Percentiles rank a stretch among this genome's conserved stretches.
phyloP scores from a whole-genome alignment of 2,329 filamentous ascomycete species.

The Aulographum hederae region DNA sequence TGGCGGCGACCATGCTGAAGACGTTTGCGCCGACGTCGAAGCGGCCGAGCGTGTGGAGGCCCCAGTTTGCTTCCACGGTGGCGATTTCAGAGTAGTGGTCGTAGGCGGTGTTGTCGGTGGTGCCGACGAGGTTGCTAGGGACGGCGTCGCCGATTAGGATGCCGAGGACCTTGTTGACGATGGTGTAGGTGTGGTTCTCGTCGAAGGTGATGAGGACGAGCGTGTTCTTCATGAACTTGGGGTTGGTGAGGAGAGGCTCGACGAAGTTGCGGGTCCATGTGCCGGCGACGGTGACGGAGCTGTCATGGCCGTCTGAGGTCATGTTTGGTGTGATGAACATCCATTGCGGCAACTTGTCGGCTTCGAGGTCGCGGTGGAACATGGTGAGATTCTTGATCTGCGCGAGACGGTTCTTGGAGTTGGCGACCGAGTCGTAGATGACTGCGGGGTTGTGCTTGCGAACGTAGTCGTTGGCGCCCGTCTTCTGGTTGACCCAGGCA shows the following conservation, averaged over 20 bases:
- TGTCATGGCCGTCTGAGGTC: slow-evolving; percentile 28
- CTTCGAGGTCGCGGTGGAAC: slow-evolving; percentile 49
- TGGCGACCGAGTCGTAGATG: slow-evolving; percentile 46
- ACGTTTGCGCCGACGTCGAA: slow-evolving; percentile 30
- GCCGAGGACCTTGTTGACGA: slow-evolving; percentile 49
- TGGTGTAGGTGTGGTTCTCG: slow-evolving; percentile 52
- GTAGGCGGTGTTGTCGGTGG: slow-evolving; percentile 44
- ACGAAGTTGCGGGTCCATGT: slow-evolving; percentile 51
- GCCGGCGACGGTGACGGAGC: slow-evolving; percentile 48
- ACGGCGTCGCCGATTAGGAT: slow-evolving; percentile 62
- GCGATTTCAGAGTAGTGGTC: slow-evolving; percentile 27
- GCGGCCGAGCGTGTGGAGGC: slow-evolving; percentile 24
- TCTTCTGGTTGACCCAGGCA: slow-evolving; percentile 44
- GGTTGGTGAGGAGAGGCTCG: slow-evolving; percentile 48
- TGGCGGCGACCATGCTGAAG: slow-evolving; percentile 18
- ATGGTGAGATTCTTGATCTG: slow-evolving; percentile 56
- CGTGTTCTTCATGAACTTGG: slow-evolving; percentile 57
- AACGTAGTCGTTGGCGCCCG: slow-evolving; percentile 55
- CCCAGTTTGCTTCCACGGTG: slow-evolving; percentile 28
- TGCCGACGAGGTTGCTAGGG: slow-evolving; percentile 43
- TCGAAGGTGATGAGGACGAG: slow-evolving; percentile 64
- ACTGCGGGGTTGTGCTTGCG: slow-evolving; percentile 60
- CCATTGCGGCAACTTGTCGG: slow-evolving; percentile 50
- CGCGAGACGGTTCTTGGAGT: slow-evolving; percentile 38
- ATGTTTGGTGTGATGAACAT: slow-evolving; percentile 50